A percentile compares a stretch with the other conserved stretches of the same genome.
phyloP scores from a whole-genome alignment of 225 moss, liverwort and hornwort genomes.

The Physcomitrium patens region DNA sequence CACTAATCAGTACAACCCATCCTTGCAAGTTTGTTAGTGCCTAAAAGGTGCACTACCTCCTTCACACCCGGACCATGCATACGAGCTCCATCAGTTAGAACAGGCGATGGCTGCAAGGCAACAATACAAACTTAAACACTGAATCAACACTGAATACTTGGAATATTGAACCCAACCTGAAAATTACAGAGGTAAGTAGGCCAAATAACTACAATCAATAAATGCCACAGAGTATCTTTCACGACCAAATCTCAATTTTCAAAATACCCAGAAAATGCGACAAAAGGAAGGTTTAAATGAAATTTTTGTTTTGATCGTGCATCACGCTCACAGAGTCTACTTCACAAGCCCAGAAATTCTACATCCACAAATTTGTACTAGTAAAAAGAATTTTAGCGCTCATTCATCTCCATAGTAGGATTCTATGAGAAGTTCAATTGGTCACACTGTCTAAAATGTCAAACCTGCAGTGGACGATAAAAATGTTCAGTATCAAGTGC shows the following conservation, averaged over 20 bases:
- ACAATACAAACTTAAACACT: constrained; percentile 26
- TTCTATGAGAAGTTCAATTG: background rate
- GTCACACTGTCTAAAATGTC: no score
- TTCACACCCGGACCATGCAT: constrained; percentile 77
- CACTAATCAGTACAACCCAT: constrained; percentile 54
- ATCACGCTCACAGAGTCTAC: no score
- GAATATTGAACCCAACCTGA: constrained; percentile 9
- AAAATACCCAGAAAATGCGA: background rate
- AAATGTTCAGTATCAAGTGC: background rate
- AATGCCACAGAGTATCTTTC: constrained; percentile 10
- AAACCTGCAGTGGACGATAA: background rate
- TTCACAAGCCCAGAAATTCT: no score
- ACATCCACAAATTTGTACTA: no score
- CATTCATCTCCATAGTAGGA: background rate
- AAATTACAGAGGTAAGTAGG: constrained; percentile 2
- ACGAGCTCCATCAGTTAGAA: constrained; percentile 58
- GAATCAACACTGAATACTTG: constrained; percentile 33
- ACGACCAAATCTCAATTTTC: constrained; percentile 15
- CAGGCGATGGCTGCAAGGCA: constrained; percentile 58
- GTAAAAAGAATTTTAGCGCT: constrained; percentile 1
- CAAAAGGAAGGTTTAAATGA: no score
- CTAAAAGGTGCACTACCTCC: constrained; percentile 64
- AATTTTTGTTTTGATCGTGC: no score
- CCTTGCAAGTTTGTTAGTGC: constrained; percentile 54
- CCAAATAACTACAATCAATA: constrained; percentile 20